Evolutionary conservation across 306 rosid genomes (phyloP).

Genomic region (Rubus idaeus): DNA sequence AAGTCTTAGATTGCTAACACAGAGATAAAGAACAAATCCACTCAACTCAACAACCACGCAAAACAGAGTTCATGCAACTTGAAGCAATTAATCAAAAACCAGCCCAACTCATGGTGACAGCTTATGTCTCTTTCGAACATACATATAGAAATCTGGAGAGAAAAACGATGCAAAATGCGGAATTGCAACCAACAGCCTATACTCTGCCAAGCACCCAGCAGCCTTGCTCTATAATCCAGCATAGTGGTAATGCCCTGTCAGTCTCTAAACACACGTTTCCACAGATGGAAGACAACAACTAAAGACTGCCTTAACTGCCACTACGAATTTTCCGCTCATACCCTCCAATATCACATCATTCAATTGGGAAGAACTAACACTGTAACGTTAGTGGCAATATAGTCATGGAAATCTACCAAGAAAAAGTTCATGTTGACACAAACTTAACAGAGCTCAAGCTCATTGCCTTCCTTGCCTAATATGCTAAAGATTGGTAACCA

Average conservation of each 20-base stretch:
- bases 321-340: neutral
- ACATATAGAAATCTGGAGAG: neutral
- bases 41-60: conserved; percentile 28
- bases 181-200: neutral
- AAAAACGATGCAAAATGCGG: neutral
- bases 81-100: conserved; percentile 1
- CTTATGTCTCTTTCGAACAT: neutral
- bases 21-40: conserved; percentile 13
- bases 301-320: neutral
- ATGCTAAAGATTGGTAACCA: too few species aligned
- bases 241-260: neutral
- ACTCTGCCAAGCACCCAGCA: neutral
- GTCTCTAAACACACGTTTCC: neutral
- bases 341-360: neutral
- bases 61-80: conserved; percentile 21
- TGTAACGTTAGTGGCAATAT: neutral
- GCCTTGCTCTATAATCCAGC: neutral
- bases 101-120: neutral
- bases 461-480: too few species aligned
- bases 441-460: neutral
- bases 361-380: neutral
- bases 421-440: neutral
- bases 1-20: neutral
- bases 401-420: neutral
- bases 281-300: neutral